These are phyloP conservation scores for Aspergillus carlsbadensis DNA, from an alignment of 495 filamentous ascomycete genomes.

Conservation along the genomic window DNA sequence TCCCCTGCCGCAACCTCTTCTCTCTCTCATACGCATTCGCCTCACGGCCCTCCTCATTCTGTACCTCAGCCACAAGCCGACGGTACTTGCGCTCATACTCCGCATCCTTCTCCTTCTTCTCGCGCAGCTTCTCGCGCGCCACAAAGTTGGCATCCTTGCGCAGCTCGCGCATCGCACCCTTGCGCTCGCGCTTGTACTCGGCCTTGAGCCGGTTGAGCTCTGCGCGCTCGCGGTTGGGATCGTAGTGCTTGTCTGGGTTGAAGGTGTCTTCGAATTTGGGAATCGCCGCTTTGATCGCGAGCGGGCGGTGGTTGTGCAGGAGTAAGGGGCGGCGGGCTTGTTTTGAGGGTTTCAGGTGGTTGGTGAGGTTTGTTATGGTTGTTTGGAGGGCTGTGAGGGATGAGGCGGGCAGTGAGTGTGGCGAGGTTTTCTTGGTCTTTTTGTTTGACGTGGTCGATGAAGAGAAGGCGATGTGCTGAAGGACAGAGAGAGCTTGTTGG, in stretches of 20 bases:
- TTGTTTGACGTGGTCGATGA: slow-evolving; percentile 43
- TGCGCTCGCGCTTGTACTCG: slow-evolving; percentile 91
- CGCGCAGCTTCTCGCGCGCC: slow-evolving; percentile 78
- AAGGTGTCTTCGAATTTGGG: slow-evolving; percentile 97
- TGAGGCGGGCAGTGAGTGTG: slow-evolving; percentile 41
- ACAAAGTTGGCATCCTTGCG: slow-evolving; percentile 92
- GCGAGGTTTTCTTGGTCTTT: not conserved
- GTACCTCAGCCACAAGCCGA: slow-evolving; percentile 87
- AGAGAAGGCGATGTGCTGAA: slow-evolving; percentile 54
- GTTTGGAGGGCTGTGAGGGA: slow-evolving; percentile 35
- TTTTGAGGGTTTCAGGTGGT: slow-evolving; percentile 41
- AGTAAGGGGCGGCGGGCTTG: slow-evolving; percentile 71
- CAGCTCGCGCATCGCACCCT: slow-evolving; percentile 91
- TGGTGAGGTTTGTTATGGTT: slow-evolving; percentile 46
- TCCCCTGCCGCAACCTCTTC: slow-evolving; percentile 67
- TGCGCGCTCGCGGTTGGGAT: slow-evolving; percentile 84
- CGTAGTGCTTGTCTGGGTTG: slow-evolving; percentile 94
- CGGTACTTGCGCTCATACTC: slow-evolving; percentile 95
- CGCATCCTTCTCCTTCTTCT: slow-evolving; percentile 88
- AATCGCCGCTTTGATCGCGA: slow-evolving; percentile 82
- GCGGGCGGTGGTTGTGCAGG: slow-evolving; percentile 84
- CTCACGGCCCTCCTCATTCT: slow-evolving; percentile 86
- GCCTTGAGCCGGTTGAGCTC: slow-evolving; percentile 75
- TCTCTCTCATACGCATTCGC: slow-evolving; percentile 85
- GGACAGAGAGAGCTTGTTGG: slow-evolving; percentile 52